Base-by-base conservation (phyloP, 257 asterid genomes). In the Henckelia pumila region DNA sequence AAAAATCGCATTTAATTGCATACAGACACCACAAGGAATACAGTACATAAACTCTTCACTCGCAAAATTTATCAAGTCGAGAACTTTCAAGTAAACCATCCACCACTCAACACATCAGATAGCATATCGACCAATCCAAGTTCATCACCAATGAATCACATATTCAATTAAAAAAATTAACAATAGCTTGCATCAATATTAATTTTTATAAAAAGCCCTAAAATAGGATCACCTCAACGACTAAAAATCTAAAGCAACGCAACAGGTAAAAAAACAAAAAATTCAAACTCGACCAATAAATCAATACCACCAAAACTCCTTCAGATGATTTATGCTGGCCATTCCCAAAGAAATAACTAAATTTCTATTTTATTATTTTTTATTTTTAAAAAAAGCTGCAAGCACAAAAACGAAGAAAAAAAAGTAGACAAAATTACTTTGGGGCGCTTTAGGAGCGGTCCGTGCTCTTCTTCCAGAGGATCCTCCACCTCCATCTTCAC, bases 401-500 rank as follows among this genome's bases (percentile, higher is more conserved):
- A 40, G 52, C 52, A 40, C 52, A 14, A 40, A 40, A 40, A 40
- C 52, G 7, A 40, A 40, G 6, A 40, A 40, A 40, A 40, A 1
- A 40, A 14, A 64, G 33, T 7, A 24, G 22, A 69, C 35, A 9
- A 44, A 37, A 63, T 17, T 80, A 85, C 86, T 73, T 78, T 85
- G 67, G 65, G 62, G 17, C 90, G 88, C 73, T 85, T 85, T 35
- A 72, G 71, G 63, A 80, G 75, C 4, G 83, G 90, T 8, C 73
- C 81, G 67, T 78, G 81, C 69, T 80, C 82, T 52, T 85, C 88
- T 49, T 85, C 84, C 65, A 72, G 29, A 20, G 84, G 37, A 70
- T 85, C 86, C 66, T 82, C 90, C 55, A 76, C 68, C 75, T 82
- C 90, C 79, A 76, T 65, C 83, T 85, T 78, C 66, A 80, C 84